Evolutionary conservation across 257 asterid species (phyloP).

Genomic region (Fraxinus excelsior): DNA sequence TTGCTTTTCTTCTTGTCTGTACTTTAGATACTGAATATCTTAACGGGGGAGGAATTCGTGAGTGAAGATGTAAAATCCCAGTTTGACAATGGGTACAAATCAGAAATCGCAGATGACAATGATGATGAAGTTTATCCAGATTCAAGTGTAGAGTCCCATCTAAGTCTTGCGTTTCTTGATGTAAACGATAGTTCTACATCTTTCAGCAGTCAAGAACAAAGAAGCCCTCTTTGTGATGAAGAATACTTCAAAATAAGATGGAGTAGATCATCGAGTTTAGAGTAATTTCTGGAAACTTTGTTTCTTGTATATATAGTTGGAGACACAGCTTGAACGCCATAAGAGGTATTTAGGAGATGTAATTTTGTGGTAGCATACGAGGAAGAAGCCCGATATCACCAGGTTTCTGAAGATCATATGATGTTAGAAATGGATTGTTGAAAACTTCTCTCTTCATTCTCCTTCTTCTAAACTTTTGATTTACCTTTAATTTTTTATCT

Average conservation of each 20-base stretch:
- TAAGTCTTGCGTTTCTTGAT: constrained; percentile 73
- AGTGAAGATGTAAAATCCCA: constrained; percentile 25
- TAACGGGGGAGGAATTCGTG: constrained; percentile 53
- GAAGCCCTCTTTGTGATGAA: constrained; percentile 70
- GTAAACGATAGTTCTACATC: constrained; percentile 56
- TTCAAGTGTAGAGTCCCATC: constrained; percentile 77
- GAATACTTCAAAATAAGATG: constrained; percentile 68
- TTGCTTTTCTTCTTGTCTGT: background rate
- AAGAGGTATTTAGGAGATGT: constrained; percentile 45
- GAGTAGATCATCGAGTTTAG: constrained; percentile 72
- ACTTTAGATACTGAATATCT: constrained; percentile 54
- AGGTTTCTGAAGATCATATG: background rate
- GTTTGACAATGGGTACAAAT: constrained; percentile 18
- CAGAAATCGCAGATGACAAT: constrained; percentile 46
- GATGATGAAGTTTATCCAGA: constrained; percentile 93
- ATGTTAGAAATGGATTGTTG: background rate
- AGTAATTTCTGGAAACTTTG: constrained; percentile 20
- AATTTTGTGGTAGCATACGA: constrained; percentile 14
- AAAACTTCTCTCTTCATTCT: too few species aligned
- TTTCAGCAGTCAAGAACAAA: constrained; percentile 69
- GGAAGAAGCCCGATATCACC: background rate
- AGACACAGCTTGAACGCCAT: constrained; percentile 35
- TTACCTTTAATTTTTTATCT: too few species aligned
- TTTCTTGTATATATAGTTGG: background rate
- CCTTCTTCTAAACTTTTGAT: too few species aligned